Base-by-base conservation (phyloP, 2,329 filamentous ascomycete species). In the Truncatella angustata region DNA sequence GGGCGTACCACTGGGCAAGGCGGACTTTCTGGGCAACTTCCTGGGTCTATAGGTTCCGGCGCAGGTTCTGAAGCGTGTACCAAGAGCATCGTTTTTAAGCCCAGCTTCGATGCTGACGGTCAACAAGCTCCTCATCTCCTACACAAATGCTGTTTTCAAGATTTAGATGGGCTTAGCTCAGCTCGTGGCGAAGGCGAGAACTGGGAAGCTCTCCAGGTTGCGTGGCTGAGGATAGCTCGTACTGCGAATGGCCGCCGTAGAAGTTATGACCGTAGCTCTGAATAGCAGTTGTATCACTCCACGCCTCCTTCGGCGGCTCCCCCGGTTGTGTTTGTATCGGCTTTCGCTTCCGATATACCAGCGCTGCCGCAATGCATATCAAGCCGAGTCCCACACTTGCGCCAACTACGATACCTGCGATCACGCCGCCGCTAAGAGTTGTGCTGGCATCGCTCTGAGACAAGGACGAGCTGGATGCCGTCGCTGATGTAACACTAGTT, bases 1-100 rank as follows among this genome's bases (percentile, higher is more conserved):
- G 68, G 85, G 84, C 1, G 80, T 86, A 35, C 70, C 73, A 0
- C 20, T 88, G 28, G 83, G 83, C 21, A 87, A 87, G 73, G 47
- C 59, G 52, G 80, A 86, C 60, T 87, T 72, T 61, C 23, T 11
- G 4, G 30, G n/a, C 23, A 47, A 36, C 18, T 55, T 55, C 18
- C 35, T 53, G 39, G 51, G n/a, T 10, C 34, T 46, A 16, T 44
- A 44, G 28, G 14, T 32, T 9, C 14, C 7, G 14, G 28, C 7
- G 14, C 28, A 9, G 28, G 28, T 32, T 32, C 28, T 9, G 14
- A 9, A 32, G 28, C 7, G 7, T 32, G 28, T 9, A 14, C 14
- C 28, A 32, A 32, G n/a, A n/a, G n/a, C n/a, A n/a, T n/a, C n/a
- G n/a, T n/a, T n/a, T n/a, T n/a, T n/a, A n/a, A n/a, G n/a, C n/a